These are phyloP conservation scores for Globisporangium sylvaticum DNA, from an alignment of 352 stramenopile species.

Conservation along the genomic window DNA sequence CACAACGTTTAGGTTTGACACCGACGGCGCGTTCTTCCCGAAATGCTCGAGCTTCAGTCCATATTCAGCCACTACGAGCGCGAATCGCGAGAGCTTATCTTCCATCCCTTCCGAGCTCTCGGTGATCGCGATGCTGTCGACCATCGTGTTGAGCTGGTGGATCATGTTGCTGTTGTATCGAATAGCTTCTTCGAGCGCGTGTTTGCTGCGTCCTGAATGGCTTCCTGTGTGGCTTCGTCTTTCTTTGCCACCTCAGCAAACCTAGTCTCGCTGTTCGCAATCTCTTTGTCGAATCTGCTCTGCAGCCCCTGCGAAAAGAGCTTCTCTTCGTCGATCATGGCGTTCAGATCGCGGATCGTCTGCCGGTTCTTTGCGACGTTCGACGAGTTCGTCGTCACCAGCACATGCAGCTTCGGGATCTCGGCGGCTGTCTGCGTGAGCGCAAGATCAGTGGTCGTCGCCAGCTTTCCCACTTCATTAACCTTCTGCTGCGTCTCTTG, in stretches of 20 bases:
- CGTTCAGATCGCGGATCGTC: slow-evolving; percentile 29
- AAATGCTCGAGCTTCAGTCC: slow-evolving; percentile 60
- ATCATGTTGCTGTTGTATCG: slow-evolving; percentile 54
- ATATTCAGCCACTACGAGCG: slow-evolving; percentile 39
- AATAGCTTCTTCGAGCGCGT: slow-evolving; percentile 36
- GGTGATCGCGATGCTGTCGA: slow-evolving; percentile 55
- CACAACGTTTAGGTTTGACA: background rate
- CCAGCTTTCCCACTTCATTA: slow-evolving; percentile 37
- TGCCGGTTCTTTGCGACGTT: slow-evolving; percentile 48
- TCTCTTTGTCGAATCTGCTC: slow-evolving; percentile 29
- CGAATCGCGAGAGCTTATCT: slow-evolving; percentile 50
- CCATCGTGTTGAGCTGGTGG: slow-evolving; percentile 64
- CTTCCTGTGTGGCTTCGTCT: slow-evolving; percentile 28
- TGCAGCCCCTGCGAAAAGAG: slow-evolving; percentile 22
- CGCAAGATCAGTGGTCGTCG: slow-evolving; percentile 34
- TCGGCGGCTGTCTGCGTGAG: slow-evolving; percentile 40
- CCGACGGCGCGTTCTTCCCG: slow-evolving; percentile 13
- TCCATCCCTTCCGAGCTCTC: slow-evolving; percentile 56
- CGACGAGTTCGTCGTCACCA: slow-evolving; percentile 30
- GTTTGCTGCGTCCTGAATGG: slow-evolving; percentile 21
- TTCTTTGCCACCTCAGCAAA: slow-evolving; percentile 27
- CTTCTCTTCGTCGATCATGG: slow-evolving; percentile 32
- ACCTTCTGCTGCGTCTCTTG: slow-evolving; percentile 51
- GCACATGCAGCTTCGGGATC: slow-evolving; percentile 45
- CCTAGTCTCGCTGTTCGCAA: slow-evolving; percentile 13